A percentile compares a stretch with the other conserved stretches of the same genome.
Conservation (phyloP, 2,329 filamentous ascomycete genomes). For the Monosporascus cannonballus region DNA sequence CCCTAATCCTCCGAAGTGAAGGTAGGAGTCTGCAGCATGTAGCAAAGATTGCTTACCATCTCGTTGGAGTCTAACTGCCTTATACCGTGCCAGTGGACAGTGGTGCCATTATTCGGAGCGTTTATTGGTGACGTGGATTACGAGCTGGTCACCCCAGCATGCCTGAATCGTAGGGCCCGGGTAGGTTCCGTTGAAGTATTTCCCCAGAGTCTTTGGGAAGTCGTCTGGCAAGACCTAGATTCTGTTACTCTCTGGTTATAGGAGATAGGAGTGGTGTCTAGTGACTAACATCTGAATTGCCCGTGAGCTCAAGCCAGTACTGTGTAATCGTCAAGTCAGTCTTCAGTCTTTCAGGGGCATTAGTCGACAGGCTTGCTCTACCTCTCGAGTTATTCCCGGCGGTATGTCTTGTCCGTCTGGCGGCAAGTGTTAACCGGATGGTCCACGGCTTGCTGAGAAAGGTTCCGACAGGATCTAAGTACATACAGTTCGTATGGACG, state of each 20-base stretch:
- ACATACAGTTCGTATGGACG: slow-evolving; percentile 11
- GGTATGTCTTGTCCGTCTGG: slow-evolving; percentile 4
- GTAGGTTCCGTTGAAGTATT: slow-evolving; percentile 18
- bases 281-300: slow-evolving; percentile 6
- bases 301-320: slow-evolving; percentile 10
- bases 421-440: background rate
- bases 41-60: slow-evolving; percentile 1
- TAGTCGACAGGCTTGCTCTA: background rate
- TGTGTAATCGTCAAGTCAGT: background rate
- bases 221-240: slow-evolving; percentile 9
- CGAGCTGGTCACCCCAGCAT: slow-evolving; percentile 23
- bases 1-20: background rate
- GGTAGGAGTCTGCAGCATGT: background rate
- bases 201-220: slow-evolving; percentile 7
- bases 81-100: slow-evolving; percentile 31
- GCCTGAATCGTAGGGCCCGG: slow-evolving; percentile 22
- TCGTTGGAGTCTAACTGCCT: slow-evolving; percentile 24
- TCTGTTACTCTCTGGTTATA: background rate
- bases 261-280: background rate
- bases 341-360: background rate
- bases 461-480: background rate
- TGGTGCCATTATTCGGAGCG: slow-evolving; percentile 20
- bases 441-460: background rate
- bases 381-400: slow-evolving; percentile 8
- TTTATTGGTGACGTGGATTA: slow-evolving; percentile 21